These are phyloP conservation scores for Oryza glaberrima DNA, from an alignment of 176 grass and related monocot species.

Conservation along the genomic window DNA sequence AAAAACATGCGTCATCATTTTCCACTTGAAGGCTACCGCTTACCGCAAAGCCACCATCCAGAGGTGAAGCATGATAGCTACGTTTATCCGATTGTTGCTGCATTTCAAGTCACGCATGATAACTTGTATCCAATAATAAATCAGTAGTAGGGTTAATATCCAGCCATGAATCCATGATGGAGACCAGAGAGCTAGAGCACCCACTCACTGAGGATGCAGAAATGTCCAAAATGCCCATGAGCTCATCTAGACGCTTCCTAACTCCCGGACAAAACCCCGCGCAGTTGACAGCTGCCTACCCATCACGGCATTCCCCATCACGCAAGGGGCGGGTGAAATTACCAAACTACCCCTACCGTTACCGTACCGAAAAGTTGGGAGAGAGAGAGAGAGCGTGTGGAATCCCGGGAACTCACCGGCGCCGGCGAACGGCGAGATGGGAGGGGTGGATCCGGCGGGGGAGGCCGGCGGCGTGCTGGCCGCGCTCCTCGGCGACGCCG, in stretches of 20 bases:
- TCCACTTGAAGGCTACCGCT: slow-evolving; percentile 18
- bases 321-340: slow-evolving; percentile 13
- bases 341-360: slow-evolving; percentile 30
- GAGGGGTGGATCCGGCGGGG: slow-evolving; percentile 63
- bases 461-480: slow-evolving; percentile 77
- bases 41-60: slow-evolving; percentile 6
- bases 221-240: slow-evolving; percentile 44
- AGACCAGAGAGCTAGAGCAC: slow-evolving; percentile 32
- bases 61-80: slow-evolving; percentile 18
- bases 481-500: slow-evolving; percentile 59
- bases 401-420: slow-evolving; percentile 52
- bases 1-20: slow-evolving; percentile 10
- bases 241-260: slow-evolving; percentile 56
- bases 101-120: slow-evolving; percentile 37
- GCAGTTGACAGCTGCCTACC: slow-evolving; percentile 27
- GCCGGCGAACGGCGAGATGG: slow-evolving; percentile 74
- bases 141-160: slow-evolving; percentile 37
- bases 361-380: not conserved
- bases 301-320: slow-evolving; percentile 25
- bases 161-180: slow-evolving; percentile 44
- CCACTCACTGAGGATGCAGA: not conserved
- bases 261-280: slow-evolving; percentile 45
- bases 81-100: slow-evolving; percentile 36
- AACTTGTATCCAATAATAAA: slow-evolving; percentile 37
- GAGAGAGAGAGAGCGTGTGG: not conserved